These are phyloP conservation scores for Lactifluus rugatus DNA, from an alignment of 768 basidiomycete species.

Conservation along the genomic window DNA sequence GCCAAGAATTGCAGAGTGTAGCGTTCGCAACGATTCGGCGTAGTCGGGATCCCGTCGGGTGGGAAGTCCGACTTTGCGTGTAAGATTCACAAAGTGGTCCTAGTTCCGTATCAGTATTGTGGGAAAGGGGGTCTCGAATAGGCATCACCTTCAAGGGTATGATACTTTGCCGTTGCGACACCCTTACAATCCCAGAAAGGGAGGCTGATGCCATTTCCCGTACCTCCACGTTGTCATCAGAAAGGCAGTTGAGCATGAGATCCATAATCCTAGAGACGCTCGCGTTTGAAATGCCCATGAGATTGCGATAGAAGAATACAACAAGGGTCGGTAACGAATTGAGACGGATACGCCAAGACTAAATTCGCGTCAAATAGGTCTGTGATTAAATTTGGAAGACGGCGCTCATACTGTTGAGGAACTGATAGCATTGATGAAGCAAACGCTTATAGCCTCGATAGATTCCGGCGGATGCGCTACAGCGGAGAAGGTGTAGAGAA, in stretches of 20 bases:
- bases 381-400: constrained; percentile 9
- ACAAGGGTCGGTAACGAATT: constrained; percentile 83
- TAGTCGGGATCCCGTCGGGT: constrained; percentile 60
- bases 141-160: constrained; percentile 63
- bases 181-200: constrained; percentile 77
- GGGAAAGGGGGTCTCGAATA: not conserved
- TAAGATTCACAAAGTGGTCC: constrained; percentile 71
- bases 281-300: constrained; percentile 61
- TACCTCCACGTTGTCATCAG: constrained; percentile 89
- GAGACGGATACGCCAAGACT: constrained; percentile 89
- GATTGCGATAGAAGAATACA: constrained; percentile 86
- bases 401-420: constrained; percentile 53
- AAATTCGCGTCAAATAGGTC: not conserved
- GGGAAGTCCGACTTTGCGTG: constrained; percentile 55
- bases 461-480: constrained; percentile 64
- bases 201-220: constrained; percentile 84
- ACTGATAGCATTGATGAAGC: constrained; percentile 63
- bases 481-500: constrained; percentile 74
- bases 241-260: constrained; percentile 70
- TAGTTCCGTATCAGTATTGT: constrained; percentile 24
- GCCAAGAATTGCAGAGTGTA: constrained; percentile 63
- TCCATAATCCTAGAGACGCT: constrained; percentile 70
- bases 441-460: constrained; percentile 47
- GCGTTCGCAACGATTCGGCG: constrained; percentile 55
- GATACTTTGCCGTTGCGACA: constrained; percentile 84